A percentile compares a stretch with the other conserved stretches of the same genome.
These are phyloP conservation scores for Flammula alnicola DNA, from an alignment of 1,284 basidiomycete genomes.

Conservation along the genomic window DNA sequence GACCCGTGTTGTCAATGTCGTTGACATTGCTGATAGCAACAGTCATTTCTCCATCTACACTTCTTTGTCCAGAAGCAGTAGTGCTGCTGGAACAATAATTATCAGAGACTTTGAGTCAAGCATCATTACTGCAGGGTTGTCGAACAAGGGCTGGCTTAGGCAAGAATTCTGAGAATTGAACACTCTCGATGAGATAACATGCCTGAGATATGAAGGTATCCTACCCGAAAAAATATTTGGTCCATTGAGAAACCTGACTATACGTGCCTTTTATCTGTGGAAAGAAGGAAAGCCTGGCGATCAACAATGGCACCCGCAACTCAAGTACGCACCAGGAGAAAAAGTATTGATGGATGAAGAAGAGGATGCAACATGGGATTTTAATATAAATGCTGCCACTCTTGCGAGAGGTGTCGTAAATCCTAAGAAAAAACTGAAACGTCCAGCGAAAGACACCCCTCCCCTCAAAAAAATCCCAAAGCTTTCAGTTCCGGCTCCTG, in stretches of 20 bases:
- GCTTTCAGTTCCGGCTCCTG: not conserved
- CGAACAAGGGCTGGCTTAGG: not conserved
- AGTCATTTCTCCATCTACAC: slow-evolving; percentile 31
- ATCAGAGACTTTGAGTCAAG: slow-evolving; percentile 26
- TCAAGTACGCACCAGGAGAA: not conserved
- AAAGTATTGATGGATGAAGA: not conserved
- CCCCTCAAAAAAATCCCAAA: not conserved
- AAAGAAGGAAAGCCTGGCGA: not conserved
- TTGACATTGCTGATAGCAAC: slow-evolving; percentile 27
- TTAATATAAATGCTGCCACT: not conserved
- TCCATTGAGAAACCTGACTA: slow-evolving; percentile 10
- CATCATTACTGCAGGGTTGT: slow-evolving; percentile 21
- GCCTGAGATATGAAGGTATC: slow-evolving; percentile 23
- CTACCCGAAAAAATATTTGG: slow-evolving; percentile 24
- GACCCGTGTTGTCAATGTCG: slow-evolving; percentile 27
- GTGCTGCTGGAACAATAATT: slow-evolving; percentile 32
- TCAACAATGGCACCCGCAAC: slow-evolving; percentile 5
- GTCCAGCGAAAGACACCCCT: too few relatives aligned
- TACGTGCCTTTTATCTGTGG: slow-evolving; percentile 13
- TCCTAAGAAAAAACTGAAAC: too few relatives aligned
- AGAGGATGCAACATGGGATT: slow-evolving; percentile 3
- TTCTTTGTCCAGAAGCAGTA: slow-evolving; percentile 29
- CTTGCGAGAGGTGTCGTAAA: not conserved
- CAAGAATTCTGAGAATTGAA: slow-evolving; percentile 30
- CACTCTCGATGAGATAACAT: slow-evolving; percentile 38